Conservation (phyloP, 331 rosid species). For the Cydonia oblonga region DNA sequence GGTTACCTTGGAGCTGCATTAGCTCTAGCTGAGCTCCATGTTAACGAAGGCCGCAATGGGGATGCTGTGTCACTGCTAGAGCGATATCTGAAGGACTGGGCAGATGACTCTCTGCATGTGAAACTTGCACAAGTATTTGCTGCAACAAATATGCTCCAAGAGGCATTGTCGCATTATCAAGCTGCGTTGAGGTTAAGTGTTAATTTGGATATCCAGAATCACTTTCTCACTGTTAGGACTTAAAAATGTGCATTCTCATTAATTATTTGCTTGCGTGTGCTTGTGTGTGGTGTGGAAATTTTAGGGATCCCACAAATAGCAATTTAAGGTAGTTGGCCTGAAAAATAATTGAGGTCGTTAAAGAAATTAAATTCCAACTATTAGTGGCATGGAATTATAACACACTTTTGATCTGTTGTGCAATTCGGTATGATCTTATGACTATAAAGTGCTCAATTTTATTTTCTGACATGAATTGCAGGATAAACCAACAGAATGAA, state of each 20-base stretch:
- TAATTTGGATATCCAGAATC: background rate
- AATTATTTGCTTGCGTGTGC: background rate
- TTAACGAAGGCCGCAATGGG: constrained; percentile 83
- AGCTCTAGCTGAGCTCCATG: constrained; percentile 98
- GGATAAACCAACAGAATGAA: constrained; percentile 88
- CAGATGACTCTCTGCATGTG: constrained; percentile 96
- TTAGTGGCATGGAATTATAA: background rate
- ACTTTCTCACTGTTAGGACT: background rate
- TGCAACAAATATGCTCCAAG: constrained; percentile 87
- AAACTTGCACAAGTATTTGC: constrained; percentile 95
- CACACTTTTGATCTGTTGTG: background rate
- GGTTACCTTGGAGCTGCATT: constrained; percentile 96
- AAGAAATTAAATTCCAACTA: background rate
- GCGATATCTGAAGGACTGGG: constrained; percentile 96
- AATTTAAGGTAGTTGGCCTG: background rate
- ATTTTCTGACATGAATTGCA: constrained; percentile 23
- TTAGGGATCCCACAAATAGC: background rate
- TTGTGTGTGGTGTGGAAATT: background rate
- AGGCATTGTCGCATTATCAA: constrained; percentile 90
- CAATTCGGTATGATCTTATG: background rate
- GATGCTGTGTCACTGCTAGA: constrained; percentile 89
- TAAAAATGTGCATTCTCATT: background rate
- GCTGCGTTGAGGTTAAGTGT: constrained; percentile 68
- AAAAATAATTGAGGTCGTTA: background rate
- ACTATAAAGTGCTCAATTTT: background rate